Evolutionary conservation across 1,284 basidiomycete species (phyloP).

Genomic region (Serendipita sp.): DNA sequence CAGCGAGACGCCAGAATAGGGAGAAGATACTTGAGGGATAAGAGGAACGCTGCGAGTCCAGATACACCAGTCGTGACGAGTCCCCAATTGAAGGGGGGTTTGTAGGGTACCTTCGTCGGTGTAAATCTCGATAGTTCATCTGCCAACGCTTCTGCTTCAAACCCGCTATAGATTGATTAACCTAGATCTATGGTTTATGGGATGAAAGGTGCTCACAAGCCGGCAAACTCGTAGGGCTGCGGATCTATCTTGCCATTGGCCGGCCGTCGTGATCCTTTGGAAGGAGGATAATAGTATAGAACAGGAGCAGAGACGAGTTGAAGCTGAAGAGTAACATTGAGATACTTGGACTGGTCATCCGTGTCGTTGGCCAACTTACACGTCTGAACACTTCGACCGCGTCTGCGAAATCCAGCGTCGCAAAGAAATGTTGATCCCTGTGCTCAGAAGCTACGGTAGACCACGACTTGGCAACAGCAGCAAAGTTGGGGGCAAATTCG

Average conservation of each 20-base stretch:
- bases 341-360: not conserved
- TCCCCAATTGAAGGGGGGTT: conserved; percentile 54
- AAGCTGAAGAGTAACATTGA: conserved; percentile 31
- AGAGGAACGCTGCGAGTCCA: conserved; percentile 29
- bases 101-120: conserved; percentile 60
- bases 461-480: conserved; percentile 71
- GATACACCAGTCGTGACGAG: conserved; percentile 33
- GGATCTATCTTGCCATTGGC: conserved; percentile 38
- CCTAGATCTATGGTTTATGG: conserved; percentile 4
- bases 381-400: conserved; percentile 64
- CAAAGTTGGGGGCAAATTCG: conserved; percentile 73
- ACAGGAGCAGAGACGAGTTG: conserved; percentile 63
- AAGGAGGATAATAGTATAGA: conserved; percentile 62
- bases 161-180: conserved; percentile 45
- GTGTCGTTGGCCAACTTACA: conserved; percentile 28
- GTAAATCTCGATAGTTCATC: conserved; percentile 59
- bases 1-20: conserved; percentile 64
- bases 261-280: conserved; percentile 49
- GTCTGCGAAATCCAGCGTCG: conserved; percentile 74
- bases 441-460: conserved; percentile 39
- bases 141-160: conserved; percentile 64
- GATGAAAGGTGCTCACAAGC: conserved; percentile 33
- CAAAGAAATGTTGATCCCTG: conserved; percentile 78
- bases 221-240: conserved; percentile 62
- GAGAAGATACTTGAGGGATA: conserved; percentile 46